These are phyloP conservation scores for Agroathelia rolfsii DNA, from an alignment of 1,284 basidiomycete genomes.

Conservation along the genomic window DNA sequence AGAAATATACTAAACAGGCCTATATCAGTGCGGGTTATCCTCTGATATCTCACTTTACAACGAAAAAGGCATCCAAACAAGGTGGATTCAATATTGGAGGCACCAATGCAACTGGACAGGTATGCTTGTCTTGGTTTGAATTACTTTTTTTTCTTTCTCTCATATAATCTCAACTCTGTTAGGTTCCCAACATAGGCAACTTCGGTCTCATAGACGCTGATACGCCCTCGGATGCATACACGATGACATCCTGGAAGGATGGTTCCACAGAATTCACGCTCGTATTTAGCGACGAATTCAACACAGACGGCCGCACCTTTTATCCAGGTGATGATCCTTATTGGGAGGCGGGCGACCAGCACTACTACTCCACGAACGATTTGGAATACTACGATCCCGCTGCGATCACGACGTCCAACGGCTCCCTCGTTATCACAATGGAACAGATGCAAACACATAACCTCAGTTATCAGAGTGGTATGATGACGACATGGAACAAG, in stretches of 20 bases:
- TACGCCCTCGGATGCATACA: constrained; percentile 47
- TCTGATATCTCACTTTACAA: constrained; percentile 34
- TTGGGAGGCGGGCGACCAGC: constrained; percentile 58
- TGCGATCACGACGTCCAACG: constrained; percentile 66
- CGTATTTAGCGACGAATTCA: constrained; percentile 82
- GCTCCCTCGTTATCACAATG: constrained; percentile 67
- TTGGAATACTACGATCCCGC: constrained; percentile 72
- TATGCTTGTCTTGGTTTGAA: constrained; percentile 2
- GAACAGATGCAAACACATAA: constrained; percentile 50
- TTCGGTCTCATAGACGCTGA: constrained; percentile 52
- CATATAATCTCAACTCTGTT: not conserved
- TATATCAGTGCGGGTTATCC: constrained; percentile 35
- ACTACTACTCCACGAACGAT: constrained; percentile 61
- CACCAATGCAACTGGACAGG: constrained; percentile 39
- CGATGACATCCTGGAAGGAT: constrained; percentile 38
- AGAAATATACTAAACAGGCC: constrained; percentile 1
- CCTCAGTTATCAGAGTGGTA: constrained; percentile 58
- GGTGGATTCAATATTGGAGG: constrained; percentile 45
- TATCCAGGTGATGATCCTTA: constrained; percentile 61
- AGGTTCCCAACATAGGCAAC: constrained; percentile 26
- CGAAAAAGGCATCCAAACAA: constrained; percentile 15
- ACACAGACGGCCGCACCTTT: constrained; percentile 60
- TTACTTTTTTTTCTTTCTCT: not conserved
- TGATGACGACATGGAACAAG: constrained; percentile 75
- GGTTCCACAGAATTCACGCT: constrained; percentile 53